Conservation (phyloP, 768 basidiomycete species). For the Russula sp. region DNA sequence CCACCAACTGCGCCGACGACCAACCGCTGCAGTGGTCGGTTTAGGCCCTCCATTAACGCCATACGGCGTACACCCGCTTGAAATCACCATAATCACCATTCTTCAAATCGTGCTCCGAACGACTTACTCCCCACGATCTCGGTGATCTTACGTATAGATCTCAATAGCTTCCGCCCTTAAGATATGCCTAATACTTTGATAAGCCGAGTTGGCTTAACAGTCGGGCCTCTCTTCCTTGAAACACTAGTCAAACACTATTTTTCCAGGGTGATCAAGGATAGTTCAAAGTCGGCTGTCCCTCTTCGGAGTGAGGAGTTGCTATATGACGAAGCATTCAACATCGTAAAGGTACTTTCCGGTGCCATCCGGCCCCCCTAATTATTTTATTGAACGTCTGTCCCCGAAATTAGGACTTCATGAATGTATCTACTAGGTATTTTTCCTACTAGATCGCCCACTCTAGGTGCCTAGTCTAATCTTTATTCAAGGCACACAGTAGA, state of each 20-base stretch:
- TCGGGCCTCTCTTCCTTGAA: conserved; percentile 71
- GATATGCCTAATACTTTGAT: conserved; percentile 55
- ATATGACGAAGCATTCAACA: conserved; percentile 76
- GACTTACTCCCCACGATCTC: not conserved
- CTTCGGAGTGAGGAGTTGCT: conserved; percentile 71
- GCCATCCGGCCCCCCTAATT: not conserved
- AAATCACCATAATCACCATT: not conserved
- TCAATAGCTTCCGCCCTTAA: not conserved
- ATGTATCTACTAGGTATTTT: conserved; percentile 63
- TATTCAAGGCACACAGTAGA: conserved; percentile 72
- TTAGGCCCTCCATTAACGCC: not conserved
- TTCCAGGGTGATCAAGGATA: conserved; percentile 44
- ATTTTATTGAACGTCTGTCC: not conserved
- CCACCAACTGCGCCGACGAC: not conserved
- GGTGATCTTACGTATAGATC: not conserved
- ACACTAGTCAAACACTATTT: conserved; percentile 87
- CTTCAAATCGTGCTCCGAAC: not conserved
- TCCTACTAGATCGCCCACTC: conserved; percentile 4
- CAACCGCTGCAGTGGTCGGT: not conserved
- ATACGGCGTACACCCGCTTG: not conserved
- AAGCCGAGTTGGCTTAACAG: conserved; percentile 56
- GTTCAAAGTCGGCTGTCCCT: conserved; percentile 14
- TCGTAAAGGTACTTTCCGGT: conserved; percentile 59
- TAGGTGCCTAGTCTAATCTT: not conserved
- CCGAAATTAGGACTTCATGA: conserved; percentile 62